These are phyloP conservation scores for Mucor ambiguus DNA, from an alignment of 371 early-diverging fungal species.

Conservation along the genomic window DNA sequence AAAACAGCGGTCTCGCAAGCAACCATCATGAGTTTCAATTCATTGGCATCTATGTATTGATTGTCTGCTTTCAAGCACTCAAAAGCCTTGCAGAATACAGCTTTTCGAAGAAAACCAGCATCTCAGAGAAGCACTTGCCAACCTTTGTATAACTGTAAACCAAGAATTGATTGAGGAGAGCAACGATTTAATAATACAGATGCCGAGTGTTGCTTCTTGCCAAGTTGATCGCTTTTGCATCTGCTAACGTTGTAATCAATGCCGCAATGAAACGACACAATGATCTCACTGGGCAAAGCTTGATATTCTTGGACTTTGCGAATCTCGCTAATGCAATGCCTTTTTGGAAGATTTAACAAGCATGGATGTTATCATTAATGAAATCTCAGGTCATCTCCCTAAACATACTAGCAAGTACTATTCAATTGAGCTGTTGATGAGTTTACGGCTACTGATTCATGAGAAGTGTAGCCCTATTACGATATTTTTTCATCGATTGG, in stretches of 20 bases:
- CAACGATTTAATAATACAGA: neutral
- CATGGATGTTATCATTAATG: neutral
- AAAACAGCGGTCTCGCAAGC: constrained; percentile 3
- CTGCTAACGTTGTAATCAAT: neutral
- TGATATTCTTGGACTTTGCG: too few species aligned
- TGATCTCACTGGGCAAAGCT: too few species aligned
- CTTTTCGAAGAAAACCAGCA: neutral
- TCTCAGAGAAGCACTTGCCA: neutral
- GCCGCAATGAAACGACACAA: too few species aligned
- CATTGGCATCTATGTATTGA: neutral
- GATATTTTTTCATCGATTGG: neutral
- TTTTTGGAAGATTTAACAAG: neutral
- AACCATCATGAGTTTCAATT: neutral
- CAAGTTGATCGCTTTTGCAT: neutral
- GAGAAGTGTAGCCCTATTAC: neutral
- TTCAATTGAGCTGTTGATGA: neutral
- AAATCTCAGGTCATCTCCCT: neutral
- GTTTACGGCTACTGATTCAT: neutral
- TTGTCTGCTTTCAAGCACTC: neutral
- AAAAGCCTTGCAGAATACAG: neutral
- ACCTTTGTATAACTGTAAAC: neutral
- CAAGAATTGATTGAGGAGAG: neutral
- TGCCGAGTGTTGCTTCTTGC: neutral
- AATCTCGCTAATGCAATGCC: too few species aligned
- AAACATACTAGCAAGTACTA: neutral